These are phyloP conservation scores for Fusarium chaquense DNA, from an alignment of 2,329 filamentous ascomycete species.

Conservation along the genomic window DNA sequence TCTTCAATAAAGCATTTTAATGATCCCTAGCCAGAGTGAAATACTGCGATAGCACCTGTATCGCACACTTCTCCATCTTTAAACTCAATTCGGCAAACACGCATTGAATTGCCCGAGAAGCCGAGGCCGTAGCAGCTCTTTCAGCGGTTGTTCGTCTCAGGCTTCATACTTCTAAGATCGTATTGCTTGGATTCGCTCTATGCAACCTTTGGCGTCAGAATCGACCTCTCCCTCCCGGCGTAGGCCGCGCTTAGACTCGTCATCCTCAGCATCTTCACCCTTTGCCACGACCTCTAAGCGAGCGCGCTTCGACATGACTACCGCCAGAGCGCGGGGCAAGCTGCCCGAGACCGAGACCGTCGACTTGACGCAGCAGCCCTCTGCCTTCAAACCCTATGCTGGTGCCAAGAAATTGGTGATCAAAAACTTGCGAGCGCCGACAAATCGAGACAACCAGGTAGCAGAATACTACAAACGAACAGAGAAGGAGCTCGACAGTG, in stretches of 20 bases:
- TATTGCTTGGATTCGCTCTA: conserved; percentile 41
- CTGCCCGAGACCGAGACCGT: conserved; percentile 55
- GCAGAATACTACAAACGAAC: conserved; percentile 83
- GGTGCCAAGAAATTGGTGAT: conserved; percentile 91
- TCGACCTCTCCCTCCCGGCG: conserved; percentile 53
- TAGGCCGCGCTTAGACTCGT: conserved; percentile 54
- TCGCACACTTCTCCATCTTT: background rate
- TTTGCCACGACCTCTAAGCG: conserved; percentile 49
- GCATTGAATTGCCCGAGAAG: conserved; percentile 28
- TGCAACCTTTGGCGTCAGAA: conserved; percentile 51
- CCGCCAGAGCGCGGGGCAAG: conserved; percentile 56
- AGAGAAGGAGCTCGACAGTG: conserved; percentile 78
- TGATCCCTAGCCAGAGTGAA: background rate
- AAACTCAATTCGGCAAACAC: conserved; percentile 15
- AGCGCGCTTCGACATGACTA: conserved; percentile 53
- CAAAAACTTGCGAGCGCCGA: conserved; percentile 82
- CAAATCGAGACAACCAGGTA: conserved; percentile 69
- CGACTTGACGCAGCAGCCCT: conserved; percentile 52
- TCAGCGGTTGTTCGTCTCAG: conserved; percentile 44
- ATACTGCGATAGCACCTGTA: background rate
- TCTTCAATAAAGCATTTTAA: conserved; percentile 1
- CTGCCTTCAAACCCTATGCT: conserved; percentile 75
- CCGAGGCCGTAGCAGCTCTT: conserved; percentile 48
- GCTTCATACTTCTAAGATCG: conserved; percentile 31
- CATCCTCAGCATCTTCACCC: conserved; percentile 49